Base-by-base conservation (phyloP, 2,329 filamentous ascomycete genomes). In the Tolypocladium amazonense region DNA sequence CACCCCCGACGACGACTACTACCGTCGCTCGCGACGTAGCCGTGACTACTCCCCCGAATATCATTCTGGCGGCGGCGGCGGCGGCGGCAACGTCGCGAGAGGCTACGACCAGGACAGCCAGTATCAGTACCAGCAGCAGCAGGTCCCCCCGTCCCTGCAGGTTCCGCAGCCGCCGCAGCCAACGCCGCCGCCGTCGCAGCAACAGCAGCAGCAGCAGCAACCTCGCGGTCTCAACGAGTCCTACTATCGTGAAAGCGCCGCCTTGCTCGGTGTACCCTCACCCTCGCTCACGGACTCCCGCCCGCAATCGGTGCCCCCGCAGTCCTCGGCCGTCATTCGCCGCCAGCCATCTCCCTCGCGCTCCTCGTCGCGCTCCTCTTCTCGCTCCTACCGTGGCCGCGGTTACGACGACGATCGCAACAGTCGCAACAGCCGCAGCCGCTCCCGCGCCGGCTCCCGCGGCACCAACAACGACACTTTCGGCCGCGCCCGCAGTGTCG, bases 401-500 rank as follows among this genome's bases (percentile, higher is more conserved):
- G 62, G 56, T 18, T 33, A 30, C 23, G 57, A 55, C 30, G 57
- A 43, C 57, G 60, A 47, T 20, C 38, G 38, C 39, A n/a, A n/a
- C 59, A 25, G 38, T 20, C 57, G 55, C 56, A 27, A 14, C 9
- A 47, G 47, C 50, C 56, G 35, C 59, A 57, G 62, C 59, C 56
- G 61, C 18, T 64, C 64, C 20, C 52, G 59, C 55, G 58, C 56
- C 30, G 43, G 55, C 57, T 58, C 50, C 15, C 38, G 37, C 41
- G 41, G 56, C 9, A 53, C 30, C 50, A n/a, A 61, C 12, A 54
- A 64, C 25, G 73, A 71, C 41, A 75, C 79, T 8, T 59, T 77
- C 5, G 68, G 69, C 55, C 76, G 76, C 62, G 75, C 77, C 7
- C 74, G 75, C 38, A 62, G 73, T 38, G 73, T 73, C 15, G 68